A percentile compares a stretch with the other conserved stretches of the same genome.
These are phyloP conservation scores for Microcyclosporella mali DNA, from an alignment of 2,329 filamentous ascomycete species.

Conservation along the genomic window DNA sequence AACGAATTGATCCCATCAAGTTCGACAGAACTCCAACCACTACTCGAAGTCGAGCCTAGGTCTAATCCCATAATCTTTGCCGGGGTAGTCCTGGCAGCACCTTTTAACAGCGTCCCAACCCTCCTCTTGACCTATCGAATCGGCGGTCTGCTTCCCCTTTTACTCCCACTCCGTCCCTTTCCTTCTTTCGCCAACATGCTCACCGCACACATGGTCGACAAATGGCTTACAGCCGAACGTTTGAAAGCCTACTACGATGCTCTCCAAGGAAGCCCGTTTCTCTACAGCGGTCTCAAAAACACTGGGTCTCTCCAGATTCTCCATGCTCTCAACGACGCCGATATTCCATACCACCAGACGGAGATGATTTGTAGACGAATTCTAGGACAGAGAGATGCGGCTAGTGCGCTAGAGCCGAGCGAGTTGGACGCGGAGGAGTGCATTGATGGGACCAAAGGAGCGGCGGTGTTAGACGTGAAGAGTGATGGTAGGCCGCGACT, in stretches of 20 bases:
- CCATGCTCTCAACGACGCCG: slow-evolving; percentile 72
- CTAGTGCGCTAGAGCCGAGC: slow-evolving; percentile 21
- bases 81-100: slow-evolving; percentile 70
- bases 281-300: slow-evolving; percentile 33
- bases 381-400: slow-evolving; percentile 44
- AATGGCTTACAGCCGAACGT: slow-evolving; percentile 68
- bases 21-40: slow-evolving; percentile 6
- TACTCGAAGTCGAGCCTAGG: not conserved
- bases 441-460: slow-evolving; percentile 29
- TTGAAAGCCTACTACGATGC: slow-evolving; percentile 57
- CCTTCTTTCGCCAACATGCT: slow-evolving; percentile 59
- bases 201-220: slow-evolving; percentile 62
- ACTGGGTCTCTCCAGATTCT: slow-evolving; percentile 58
- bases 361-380: slow-evolving; percentile 58
- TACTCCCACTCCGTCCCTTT: slow-evolving; percentile 66
- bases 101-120: slow-evolving; percentile 67
- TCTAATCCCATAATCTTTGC: slow-evolving; percentile 58
- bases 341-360: slow-evolving; percentile 71
- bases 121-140: slow-evolving; percentile 74
- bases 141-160: slow-evolving; percentile 68
- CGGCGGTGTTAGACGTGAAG: slow-evolving; percentile 19
- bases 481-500: slow-evolving; percentile 27
- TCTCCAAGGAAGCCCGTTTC: slow-evolving; percentile 35
- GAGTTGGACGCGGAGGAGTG: slow-evolving; percentile 24
- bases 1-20: slow-evolving; percentile 15